A percentile compares a stretch with the other conserved stretches of the same genome.
phyloP scores from a whole-genome alignment of 768 basidiomycete genomes.

The Lanmaoa rubissima region DNA sequence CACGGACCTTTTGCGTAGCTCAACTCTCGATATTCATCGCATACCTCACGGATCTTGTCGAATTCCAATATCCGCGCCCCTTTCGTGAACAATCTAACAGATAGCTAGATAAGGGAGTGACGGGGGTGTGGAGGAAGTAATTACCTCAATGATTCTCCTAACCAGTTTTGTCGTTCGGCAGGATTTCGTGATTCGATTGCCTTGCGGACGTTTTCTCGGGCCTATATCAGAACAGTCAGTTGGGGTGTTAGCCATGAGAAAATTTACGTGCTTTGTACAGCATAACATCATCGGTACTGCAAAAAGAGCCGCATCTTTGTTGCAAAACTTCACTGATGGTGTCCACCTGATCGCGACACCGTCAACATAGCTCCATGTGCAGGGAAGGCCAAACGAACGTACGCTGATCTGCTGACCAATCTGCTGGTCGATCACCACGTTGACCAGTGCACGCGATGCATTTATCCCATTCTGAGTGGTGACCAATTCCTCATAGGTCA shows the following conservation, averaged over 20 bases:
- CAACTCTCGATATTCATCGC: constrained; percentile 85
- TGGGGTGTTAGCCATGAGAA: background rate
- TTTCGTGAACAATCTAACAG: constrained; percentile 76
- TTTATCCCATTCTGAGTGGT: constrained; percentile 82
- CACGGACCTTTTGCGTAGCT: constrained; percentile 75
- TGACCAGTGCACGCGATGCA: constrained; percentile 87
- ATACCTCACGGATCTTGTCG: constrained; percentile 80
- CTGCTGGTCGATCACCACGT: constrained; percentile 96
- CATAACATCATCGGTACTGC: constrained; percentile 97
- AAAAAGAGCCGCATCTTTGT: constrained; percentile 94
- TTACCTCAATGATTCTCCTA: constrained; percentile 86
- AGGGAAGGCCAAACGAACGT: constrained; percentile 36
- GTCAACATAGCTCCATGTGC: constrained; percentile 1
- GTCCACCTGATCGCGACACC: constrained; percentile 65
- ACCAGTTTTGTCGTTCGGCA: constrained; percentile 70
- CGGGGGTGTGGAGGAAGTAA: constrained; percentile 2
- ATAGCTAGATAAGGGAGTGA: constrained; percentile 2
- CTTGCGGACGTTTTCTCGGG: constrained; percentile 89
- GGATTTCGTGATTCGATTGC: constrained; percentile 79
- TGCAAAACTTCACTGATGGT: constrained; percentile 95
- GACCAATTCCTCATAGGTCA: constrained; percentile 87
- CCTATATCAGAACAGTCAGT: constrained; percentile 44
- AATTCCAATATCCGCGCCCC: constrained; percentile 83
- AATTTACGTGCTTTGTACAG: constrained; percentile 74
- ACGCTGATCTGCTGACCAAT: constrained; percentile 96